These are phyloP conservation scores for Blastocystis sp. DNA, from an alignment of 352 stramenopile genomes.

Conservation along the genomic window DNA sequence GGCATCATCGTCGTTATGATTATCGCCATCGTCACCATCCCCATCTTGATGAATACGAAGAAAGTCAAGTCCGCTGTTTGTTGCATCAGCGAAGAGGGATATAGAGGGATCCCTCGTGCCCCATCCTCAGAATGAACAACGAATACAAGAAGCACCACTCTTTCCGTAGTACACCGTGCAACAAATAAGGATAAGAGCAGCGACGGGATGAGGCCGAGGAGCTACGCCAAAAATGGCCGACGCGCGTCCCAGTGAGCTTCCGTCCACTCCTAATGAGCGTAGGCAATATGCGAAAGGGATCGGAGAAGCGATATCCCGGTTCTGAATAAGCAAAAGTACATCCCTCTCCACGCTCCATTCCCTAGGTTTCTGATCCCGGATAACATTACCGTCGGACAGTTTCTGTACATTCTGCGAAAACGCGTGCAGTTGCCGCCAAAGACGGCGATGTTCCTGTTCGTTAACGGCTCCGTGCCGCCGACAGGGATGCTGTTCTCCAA, in stretches of 20 bases:
- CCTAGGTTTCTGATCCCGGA: constrained; percentile 87
- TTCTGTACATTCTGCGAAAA: constrained; percentile 99
- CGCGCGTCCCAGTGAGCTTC: constrained; percentile 86
- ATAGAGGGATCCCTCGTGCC: not conserved
- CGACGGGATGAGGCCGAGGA: constrained; percentile 92
- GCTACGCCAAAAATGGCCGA: constrained; percentile 96
- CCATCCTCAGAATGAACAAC: not conserved
- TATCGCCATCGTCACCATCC: constrained; percentile 25
- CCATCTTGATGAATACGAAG: constrained; percentile 14
- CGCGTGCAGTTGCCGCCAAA: constrained; percentile 95
- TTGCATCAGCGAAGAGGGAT: constrained; percentile 24
- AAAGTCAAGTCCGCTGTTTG: constrained; percentile 18
- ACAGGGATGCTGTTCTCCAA: constrained; percentile 96
- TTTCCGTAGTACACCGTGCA: not conserved
- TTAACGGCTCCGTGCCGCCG: constrained; percentile 93
- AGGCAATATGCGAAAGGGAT: constrained; percentile 88
- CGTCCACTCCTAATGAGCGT: not conserved
- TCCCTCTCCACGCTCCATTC: not conserved
- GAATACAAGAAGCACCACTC: constrained; percentile 63
- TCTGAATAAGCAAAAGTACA: constrained; percentile 99
- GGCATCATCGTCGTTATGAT: constrained; percentile 45
- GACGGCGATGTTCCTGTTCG: constrained; percentile 97
- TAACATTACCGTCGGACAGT: constrained; percentile 94
- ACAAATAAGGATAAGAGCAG: constrained; percentile 79
- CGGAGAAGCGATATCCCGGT: constrained; percentile 95